Evolutionary conservation across 441 rosid genomes (phyloP).

Genomic region (Populus hybrid): DNA sequence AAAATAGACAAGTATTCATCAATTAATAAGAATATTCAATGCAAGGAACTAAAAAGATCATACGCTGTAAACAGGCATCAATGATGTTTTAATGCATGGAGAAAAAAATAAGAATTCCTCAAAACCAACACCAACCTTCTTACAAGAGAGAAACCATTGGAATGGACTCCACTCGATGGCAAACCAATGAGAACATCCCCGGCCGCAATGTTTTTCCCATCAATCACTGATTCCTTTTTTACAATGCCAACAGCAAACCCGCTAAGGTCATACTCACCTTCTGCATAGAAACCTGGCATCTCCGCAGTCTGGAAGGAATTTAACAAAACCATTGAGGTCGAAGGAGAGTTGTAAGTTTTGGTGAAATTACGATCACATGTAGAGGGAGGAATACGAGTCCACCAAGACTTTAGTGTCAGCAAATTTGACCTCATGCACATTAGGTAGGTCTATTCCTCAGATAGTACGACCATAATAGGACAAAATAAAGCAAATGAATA

Average conservation of each 20-base stretch:
- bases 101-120: background rate
- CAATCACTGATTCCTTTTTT: conserved; percentile 71
- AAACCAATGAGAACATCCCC: conserved; percentile 85
- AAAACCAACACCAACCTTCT: conserved; percentile 52
- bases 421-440: background rate
- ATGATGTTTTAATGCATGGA: background rate
- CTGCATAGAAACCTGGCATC: conserved; percentile 86
- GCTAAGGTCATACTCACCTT: conserved; percentile 78
- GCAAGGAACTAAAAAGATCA: background rate
- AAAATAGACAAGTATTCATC: background rate
- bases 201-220: conserved; percentile 67
- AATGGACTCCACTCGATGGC: conserved; percentile 92
- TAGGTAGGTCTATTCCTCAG: background rate
- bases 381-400: too few relatives aligned
- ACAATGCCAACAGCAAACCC: conserved; percentile 93
- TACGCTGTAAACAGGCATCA: background rate
- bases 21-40: background rate
- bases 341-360: background rate
- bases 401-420: background rate
- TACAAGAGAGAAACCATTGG: conserved; percentile 93
- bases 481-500: background rate
- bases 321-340: background rate
- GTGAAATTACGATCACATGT: background rate
- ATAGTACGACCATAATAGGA: background rate
- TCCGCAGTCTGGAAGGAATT: conserved; percentile 71